Base-by-base conservation (phyloP, 495 filamentous ascomycete species). In the Thozetella sp. region DNA sequence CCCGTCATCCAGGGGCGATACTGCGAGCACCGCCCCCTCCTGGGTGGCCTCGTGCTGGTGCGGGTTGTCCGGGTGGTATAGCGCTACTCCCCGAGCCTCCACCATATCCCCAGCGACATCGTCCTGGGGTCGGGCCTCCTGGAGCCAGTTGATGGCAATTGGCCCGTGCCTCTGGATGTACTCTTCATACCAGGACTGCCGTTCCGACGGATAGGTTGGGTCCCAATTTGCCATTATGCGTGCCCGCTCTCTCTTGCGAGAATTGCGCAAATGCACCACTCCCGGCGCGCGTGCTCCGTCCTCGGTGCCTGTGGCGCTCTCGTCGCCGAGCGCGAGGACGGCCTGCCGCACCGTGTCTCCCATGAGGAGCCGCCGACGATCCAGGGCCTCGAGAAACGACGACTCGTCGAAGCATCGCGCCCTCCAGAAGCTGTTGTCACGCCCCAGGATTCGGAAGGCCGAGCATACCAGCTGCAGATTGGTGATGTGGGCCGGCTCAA, bases 1-100 rank as follows among this genome's bases (percentile, higher is more conserved):
- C 13, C 93, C 93, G 70, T 97, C 90, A 54, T 93, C 92, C 20
- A 97, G 71, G 2, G 93, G 92, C 17, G 90, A 90, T 2, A 96
- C 82, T 0, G 90, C 88, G 57, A 89, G 81, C 34, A 86, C 70
- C 0, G 73, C 71, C 48, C 76, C 66, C 9, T 53, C 45, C 34
- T 82, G 76, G 17, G 73, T 71, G 23, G 23, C 55, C 2, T 40
- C 56, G 23, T 60, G 59, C 30, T 86, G 80, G 13, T 76, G 74
- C 2, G 62, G 63, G 45, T 56, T 64, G 12, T 83, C 72, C 6
- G 83, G 80, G 15, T 68, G 76, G 30, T 88, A 85, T 26, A 93
- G 67, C 0, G 87, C 92, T 63, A 92, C 79, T 1, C 93, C 93
- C 52, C 85, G 79, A 3, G 82, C 77, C 58, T 88, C 84, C 19